Evolutionary conservation across 306 rosid species (phyloP).

Genomic region (barrel medic (Medicago truncatula)): MtrunA17r5.0-ANR NC_053043.1:15363001-15363500

Average conservation of each 20-base stretch:
- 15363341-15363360: background rate
- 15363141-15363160: background rate
- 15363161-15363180: background rate
- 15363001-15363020: background rate
- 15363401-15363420: background rate
- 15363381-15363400: background rate
- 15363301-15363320: background rate
- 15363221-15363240: background rate
- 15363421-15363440: background rate
- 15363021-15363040: constrained; percentile 10
- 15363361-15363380: background rate
- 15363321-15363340: background rate
- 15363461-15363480: background rate
- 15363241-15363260: background rate
- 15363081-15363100: constrained; percentile 82
- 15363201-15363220: background rate
- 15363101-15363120: constrained; percentile 60
- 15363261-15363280: background rate
- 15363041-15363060: constrained; percentile 66
- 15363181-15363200: background rate
- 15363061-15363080: constrained; percentile 49
- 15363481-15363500: background rate
- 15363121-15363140: constrained; percentile 6
- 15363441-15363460: background rate
- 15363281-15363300: background rate